Evolutionary conservation across 1,139 yeast species (phyloP).

Genomic region (Arxiozyma heterogenica): DNA sequence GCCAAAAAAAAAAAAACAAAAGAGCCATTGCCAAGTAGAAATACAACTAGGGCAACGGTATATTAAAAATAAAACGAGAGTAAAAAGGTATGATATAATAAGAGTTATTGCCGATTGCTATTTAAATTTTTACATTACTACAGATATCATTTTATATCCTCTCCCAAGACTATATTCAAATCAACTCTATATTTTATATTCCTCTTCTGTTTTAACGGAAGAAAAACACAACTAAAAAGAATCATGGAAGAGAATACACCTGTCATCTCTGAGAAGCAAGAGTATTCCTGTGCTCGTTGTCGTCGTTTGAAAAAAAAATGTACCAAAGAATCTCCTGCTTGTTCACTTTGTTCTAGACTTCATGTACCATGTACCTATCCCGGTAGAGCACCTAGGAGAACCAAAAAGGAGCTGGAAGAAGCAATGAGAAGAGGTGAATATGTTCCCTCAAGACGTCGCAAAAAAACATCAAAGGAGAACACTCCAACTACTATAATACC

Average conservation of each 20-base stretch:
- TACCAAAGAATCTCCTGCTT: conserved; percentile 38
- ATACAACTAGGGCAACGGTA: background rate
- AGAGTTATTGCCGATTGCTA: background rate
- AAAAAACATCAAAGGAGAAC: background rate
- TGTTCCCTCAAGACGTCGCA: conserved; percentile 6
- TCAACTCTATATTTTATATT: background rate
- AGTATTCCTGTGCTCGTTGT: conserved; percentile 38
- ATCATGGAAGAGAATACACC: background rate
- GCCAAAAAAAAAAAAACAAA: too few species aligned
- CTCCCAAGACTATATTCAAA: background rate
- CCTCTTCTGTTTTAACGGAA: too few species aligned
- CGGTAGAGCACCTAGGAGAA: conserved; percentile 36
- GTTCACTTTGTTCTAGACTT: conserved; percentile 37
- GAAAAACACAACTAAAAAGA: background rate
- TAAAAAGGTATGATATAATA: background rate
- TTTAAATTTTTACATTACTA: background rate
- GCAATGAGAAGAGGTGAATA: conserved; percentile 23
- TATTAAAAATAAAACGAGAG: background rate
- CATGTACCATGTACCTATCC: conserved; percentile 38
- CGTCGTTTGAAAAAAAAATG: conserved; percentile 43
- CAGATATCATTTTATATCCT: too few species aligned
- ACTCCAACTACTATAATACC: background rate
- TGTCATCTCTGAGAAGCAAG: conserved; percentile 7
- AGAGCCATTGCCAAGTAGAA: too few species aligned
- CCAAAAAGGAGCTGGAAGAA: conserved; percentile 32